phyloP scores from a whole-genome alignment of 768 basidiomycete genomes.

The Podaxis sp. region DNA sequence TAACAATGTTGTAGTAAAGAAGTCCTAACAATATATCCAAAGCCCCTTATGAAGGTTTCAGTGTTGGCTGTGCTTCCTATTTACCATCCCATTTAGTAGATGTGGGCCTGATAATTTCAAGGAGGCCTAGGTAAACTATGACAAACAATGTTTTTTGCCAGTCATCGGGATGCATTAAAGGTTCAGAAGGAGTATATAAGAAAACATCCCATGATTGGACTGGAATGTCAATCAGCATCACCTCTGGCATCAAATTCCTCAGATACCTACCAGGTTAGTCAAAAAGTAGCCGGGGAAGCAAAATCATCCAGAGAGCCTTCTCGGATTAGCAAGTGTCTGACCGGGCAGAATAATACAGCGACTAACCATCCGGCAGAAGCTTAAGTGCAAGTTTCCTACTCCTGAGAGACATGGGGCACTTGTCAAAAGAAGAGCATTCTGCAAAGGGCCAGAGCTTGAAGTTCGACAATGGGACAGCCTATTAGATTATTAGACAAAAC shows the following conservation, averaged over 20 bases:
- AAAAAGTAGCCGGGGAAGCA: slow-evolving; percentile 67
- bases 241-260: background rate
- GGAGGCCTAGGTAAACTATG: no score
- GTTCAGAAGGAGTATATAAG: no score
- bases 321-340: background rate
- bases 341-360: background rate
- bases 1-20: background rate
- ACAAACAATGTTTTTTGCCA: no score
- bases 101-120: background rate
- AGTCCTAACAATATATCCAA: background rate
- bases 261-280: slow-evolving; percentile 47
- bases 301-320: slow-evolving; percentile 58
- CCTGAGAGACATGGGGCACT: slow-evolving; percentile 48
- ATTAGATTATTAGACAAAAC: background rate
- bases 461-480: slow-evolving; percentile 56
- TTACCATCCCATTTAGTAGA: background rate
- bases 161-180: no score
- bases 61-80: background rate
- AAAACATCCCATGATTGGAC: no score
- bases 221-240: slow-evolving; percentile 20
- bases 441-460: slow-evolving; percentile 62
- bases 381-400: slow-evolving; percentile 48
- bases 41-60: background rate
- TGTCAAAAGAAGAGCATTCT: slow-evolving; percentile 49
- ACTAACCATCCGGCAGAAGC: slow-evolving; percentile 47